phyloP scores from a whole-genome alignment of 2,329 filamentous ascomycete genomes.

The Ramichloridium luteum region DNA sequence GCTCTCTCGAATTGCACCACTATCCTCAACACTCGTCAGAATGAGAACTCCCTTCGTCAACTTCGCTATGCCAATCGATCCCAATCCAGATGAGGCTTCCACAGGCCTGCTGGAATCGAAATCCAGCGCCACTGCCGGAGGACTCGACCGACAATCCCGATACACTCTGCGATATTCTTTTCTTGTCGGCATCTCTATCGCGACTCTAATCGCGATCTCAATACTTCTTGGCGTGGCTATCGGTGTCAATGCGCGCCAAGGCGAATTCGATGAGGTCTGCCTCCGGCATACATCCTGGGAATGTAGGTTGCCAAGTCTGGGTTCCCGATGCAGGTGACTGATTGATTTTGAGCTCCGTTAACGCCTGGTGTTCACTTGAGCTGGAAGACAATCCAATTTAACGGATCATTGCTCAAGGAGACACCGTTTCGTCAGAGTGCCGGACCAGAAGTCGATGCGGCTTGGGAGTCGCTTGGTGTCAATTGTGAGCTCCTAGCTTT shows the following conservation, averaged over 20 bases:
- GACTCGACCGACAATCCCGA: too few relatives aligned
- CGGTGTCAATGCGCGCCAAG: background rate
- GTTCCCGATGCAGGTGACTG: background rate
- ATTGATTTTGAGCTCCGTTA: background rate
- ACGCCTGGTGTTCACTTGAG: background rate
- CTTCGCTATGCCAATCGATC: too few relatives aligned
- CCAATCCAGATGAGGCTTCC: too few relatives aligned
- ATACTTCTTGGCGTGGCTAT: background rate
- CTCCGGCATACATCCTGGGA: background rate
- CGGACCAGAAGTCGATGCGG: conserved; percentile 43
- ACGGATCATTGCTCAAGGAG: conserved; percentile 45
- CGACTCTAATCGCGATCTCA: too few relatives aligned
- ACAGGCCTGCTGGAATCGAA: too few relatives aligned
- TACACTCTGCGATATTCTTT: too few relatives aligned
- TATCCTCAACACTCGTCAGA: too few relatives aligned
- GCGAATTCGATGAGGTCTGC: background rate
- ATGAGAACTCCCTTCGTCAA: too few relatives aligned
- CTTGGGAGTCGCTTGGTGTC: conserved; percentile 42
- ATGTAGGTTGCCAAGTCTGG: background rate
- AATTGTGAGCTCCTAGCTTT: conserved; percentile 33
- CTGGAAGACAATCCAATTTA: conserved; percentile 30
- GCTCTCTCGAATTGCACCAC: too few relatives aligned
- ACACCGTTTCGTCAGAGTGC: conserved; percentile 41
- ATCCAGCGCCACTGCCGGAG: too few relatives aligned
- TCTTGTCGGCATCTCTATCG: too few relatives aligned